Conservation (phyloP, 2,329 filamentous ascomycete genomes). For the Phyllosticta capitalensis region DNA sequence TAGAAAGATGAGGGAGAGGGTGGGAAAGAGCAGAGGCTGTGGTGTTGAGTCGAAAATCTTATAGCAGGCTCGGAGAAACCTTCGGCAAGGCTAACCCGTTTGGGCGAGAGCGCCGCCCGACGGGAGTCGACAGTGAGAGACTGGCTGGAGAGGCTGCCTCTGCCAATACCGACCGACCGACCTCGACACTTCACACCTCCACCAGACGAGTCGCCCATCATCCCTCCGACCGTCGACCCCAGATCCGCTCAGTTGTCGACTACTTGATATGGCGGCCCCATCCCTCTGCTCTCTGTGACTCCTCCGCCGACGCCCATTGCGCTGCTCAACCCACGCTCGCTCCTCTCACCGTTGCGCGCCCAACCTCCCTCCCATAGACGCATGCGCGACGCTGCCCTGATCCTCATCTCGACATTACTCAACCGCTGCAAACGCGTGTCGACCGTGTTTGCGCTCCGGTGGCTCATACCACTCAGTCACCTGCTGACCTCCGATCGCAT, state of each 20-base stretch:
- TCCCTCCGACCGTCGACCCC: conserved; percentile 6
- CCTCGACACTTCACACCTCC: conserved; percentile 7
- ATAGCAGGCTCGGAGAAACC: conserved; percentile 8
- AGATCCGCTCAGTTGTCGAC: conserved; percentile 6
- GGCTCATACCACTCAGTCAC: conserved; percentile 7
- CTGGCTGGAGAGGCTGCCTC: neutral
- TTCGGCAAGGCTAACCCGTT: conserved; percentile 8
- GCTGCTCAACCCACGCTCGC: conserved; percentile 3
- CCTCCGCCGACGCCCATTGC: conserved; percentile 3
- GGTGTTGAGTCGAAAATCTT: conserved; percentile 3
- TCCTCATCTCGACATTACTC: conserved; percentile 3
- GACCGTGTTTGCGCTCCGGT: conserved; percentile 7
- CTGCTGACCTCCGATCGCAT: conserved; percentile 14
- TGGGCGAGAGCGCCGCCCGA: conserved; percentile 1
- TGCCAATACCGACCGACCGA: neutral
- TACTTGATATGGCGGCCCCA: conserved; percentile 7
- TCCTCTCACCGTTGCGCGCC: conserved; percentile 10
- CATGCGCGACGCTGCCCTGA: conserved; percentile 7
- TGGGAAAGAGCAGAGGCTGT: neutral
- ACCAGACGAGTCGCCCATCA: neutral
- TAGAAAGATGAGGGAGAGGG: neutral
- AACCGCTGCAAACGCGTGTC: neutral
- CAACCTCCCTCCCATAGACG: conserved; percentile 8
- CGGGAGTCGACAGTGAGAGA: neutral
- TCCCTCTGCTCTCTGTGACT: conserved; percentile 7